Percentiles rank a stretch among this genome's conserved stretches.
These are phyloP conservation scores for Tricholoma hemisulphureum DNA, from an alignment of 768 basidiomycete species.

Conservation along the genomic window DNA sequence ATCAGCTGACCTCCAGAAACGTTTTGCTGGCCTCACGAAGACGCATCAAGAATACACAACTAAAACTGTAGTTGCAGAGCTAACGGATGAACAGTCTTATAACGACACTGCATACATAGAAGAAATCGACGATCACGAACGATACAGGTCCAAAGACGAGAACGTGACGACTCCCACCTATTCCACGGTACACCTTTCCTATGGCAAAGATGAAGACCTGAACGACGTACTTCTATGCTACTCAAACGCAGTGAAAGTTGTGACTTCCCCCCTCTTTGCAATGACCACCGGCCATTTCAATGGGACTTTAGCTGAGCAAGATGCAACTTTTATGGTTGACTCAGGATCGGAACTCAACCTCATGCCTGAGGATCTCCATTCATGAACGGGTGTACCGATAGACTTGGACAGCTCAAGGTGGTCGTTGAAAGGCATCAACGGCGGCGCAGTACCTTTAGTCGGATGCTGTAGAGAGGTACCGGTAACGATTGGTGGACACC, in stretches of 20 bases:
- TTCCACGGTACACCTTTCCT: not conserved
- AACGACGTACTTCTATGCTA: not conserved
- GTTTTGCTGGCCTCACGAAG: not conserved
- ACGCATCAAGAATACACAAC: not conserved
- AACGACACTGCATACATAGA: not conserved
- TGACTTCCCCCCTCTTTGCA: slow-evolving; percentile 1
- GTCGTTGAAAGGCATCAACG: slow-evolving; percentile 25
- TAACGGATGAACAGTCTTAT: not conserved
- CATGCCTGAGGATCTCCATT: slow-evolving; percentile 6
- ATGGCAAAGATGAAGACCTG: not conserved
- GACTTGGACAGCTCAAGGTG: slow-evolving; percentile 23
- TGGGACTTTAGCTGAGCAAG: slow-evolving; percentile 8
- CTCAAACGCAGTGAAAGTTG: slow-evolving; percentile 7
- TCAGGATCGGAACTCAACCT: slow-evolving; percentile 25
- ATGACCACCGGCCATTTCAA: slow-evolving; percentile 15
- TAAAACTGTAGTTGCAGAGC: not conserved
- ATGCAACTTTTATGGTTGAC: slow-evolving; percentile 20
- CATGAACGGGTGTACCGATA: slow-evolving; percentile 2
- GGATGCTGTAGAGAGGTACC: slow-evolving; percentile 20
- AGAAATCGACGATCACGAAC: not conserved
- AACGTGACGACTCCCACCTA: not conserved
- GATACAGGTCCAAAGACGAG: not conserved
- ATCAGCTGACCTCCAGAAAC: not conserved
- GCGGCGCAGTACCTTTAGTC: slow-evolving; percentile 9
- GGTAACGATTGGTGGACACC: slow-evolving; percentile 14